These are phyloP conservation scores for Wickerhamiella spandovensis DNA, from an alignment of 805 yeast genomes.

Conservation along the genomic window DNA sequence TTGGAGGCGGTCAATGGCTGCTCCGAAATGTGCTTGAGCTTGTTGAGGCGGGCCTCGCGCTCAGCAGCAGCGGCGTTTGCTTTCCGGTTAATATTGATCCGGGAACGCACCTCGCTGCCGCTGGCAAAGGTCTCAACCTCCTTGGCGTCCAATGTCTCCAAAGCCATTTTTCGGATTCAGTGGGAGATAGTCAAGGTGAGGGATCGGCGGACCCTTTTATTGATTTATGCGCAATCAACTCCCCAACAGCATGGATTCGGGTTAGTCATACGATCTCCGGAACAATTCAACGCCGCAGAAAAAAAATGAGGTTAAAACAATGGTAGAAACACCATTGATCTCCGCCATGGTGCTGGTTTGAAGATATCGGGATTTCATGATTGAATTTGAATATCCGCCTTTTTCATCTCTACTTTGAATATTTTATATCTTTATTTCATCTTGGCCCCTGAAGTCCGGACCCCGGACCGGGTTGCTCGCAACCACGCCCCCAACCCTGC, in stretches of 20 bases:
- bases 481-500: neutral
- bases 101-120: slow-evolving; percentile 20
- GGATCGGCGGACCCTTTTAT: neutral
- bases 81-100: slow-evolving; percentile 20
- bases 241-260: slow-evolving; percentile 1
- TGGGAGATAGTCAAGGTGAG: neutral
- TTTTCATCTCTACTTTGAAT: no score
- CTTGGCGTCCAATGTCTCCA: slow-evolving; percentile 21
- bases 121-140: slow-evolving; percentile 26
- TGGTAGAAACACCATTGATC: neutral
- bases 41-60: slow-evolving; percentile 9
- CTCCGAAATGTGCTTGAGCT: slow-evolving; percentile 45
- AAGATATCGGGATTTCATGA: no score
- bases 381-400: no score
- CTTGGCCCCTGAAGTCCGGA: neutral
- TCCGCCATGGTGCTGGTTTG: neutral
- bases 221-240: neutral
- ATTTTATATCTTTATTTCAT: neutral
- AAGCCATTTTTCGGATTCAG: neutral
- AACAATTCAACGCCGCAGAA: neutral
- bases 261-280: neutral
- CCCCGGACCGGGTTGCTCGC: neutral
- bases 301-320: neutral
- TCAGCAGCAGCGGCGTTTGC: slow-evolving; percentile 10
- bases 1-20: slow-evolving; percentile 62